Base-by-base conservation (phyloP, 805 yeast species). In the Suhomyces prunicola region DNA sequence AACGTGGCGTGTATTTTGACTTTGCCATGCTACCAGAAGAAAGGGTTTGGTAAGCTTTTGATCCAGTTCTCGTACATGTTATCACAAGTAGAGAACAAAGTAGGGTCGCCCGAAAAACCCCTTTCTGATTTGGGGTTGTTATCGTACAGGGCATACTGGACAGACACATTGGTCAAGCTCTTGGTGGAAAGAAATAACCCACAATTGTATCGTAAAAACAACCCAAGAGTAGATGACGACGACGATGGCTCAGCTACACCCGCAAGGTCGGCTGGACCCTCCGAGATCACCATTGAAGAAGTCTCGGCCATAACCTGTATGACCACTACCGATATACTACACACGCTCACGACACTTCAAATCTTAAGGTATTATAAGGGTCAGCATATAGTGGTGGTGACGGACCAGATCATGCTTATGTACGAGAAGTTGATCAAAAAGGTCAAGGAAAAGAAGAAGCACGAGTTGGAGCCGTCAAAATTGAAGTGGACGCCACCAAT, bases 71-170 rank as follows among this genome's bases (percentile, higher is more conserved):
- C 97, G 3, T 94, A 94, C 68, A 96, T 89, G 74, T 74, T 94
- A 44, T 88, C 97, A 2, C 86, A 87, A 63, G 87, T 85, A 50
- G 99, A 94, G 64, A 85, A 87, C 50, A 94, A 94, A 67, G 83
- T 85, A 3, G 99, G 99, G 0, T 90, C 97, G 0, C 99, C 99
- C 0, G 99, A 94, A 71, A 94, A 94, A 65, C 99, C 99, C 2
- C 76, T 94, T 22, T 89, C 97, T 0, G 99, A 94, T 78, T 78
- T 94, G 65, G 99, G 99, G 41, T 77, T 94, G 31, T 77, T 94
- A 27, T 88, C 97, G 5, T 94, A 94, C 65, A 84, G 99, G 69
- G 97, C 97, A 0, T 94, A 81, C 66, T 94, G 99, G 99, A 85
- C 97, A 0, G 98, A 94, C 62, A 85, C 93, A 0, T 77, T 94